These are phyloP conservation scores for Sugiyamaella neomexicana DNA, from an alignment of 1,139 yeast genomes.

Conservation along the genomic window DNA sequence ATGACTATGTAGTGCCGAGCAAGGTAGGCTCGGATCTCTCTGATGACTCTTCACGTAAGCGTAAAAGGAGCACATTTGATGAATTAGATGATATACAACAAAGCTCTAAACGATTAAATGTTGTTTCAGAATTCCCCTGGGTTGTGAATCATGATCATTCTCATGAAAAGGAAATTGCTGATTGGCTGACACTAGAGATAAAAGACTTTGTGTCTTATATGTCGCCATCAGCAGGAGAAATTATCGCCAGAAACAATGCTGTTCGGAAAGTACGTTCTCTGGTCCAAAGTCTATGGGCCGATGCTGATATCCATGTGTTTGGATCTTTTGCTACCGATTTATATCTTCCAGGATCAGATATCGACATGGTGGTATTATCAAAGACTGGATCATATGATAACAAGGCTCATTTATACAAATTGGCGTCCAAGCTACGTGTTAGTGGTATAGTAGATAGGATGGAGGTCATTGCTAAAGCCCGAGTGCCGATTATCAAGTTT, in stretches of 20 bases:
- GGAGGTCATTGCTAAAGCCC: conserved; percentile 87
- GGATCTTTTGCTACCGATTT: conserved; percentile 96
- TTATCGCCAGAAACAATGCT: conserved; percentile 64
- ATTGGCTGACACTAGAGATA: conserved; percentile 87
- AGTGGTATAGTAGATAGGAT: conserved; percentile 66
- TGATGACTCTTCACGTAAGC: conserved; percentile 29
- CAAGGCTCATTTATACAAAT: conserved; percentile 66
- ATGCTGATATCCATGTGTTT: conserved; percentile 80
- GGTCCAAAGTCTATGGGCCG: conserved; percentile 71
- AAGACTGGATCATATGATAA: conserved; percentile 63
- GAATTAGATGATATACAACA: conserved; percentile 38
- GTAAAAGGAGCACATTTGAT: conserved; percentile 20
- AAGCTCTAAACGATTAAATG: conserved; percentile 15
- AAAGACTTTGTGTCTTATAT: conserved; percentile 83
- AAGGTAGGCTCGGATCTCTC: conserved; percentile 10
- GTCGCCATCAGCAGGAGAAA: conserved; percentile 81
- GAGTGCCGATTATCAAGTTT: conserved; percentile 94
- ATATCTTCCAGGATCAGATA: conserved; percentile 93
- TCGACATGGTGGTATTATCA: conserved; percentile 87
- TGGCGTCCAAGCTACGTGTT: conserved; percentile 68
- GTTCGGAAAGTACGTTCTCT: conserved; percentile 59
- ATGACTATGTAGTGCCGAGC: neutral
- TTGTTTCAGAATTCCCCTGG: conserved; percentile 67
- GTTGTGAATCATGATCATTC: conserved; percentile 73
- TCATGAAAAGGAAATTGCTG: conserved; percentile 71